Evolutionary conservation across 78 protist species (phyloP), one percentile per base, ranked within the genome.

Genomic region (Pigoraptor vietnamica): DNA sequence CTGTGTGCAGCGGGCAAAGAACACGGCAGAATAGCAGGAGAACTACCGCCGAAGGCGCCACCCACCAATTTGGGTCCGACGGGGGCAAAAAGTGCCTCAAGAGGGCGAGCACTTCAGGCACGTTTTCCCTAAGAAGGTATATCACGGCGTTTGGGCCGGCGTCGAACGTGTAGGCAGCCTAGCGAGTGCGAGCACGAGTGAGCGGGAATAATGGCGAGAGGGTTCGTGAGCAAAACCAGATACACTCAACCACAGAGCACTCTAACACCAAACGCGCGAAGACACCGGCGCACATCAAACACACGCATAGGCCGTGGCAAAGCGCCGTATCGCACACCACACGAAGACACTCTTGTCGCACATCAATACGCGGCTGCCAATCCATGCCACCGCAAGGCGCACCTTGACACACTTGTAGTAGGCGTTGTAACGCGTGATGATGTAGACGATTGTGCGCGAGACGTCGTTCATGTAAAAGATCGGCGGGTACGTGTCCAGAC

Each of bases 111-210:
- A 93, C 89, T 32, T 81, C 93, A 25, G 88, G 40, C 55, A 95
- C 86, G 32, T 87, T n/a, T 33, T 94, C 91, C 24, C 33, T 48
- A 1, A 86, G 93, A 36, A 81, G 29, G 89, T 95, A 97, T 87
- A 98, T 23, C 81, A 98, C 97, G 0, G 98, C 97, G 94, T 99
- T 99, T 29, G 99, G 98, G 0, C 99, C 99, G 1, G 99, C 99
- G 91, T 99, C 99, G 89, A 96, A 99, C 0, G 99, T 98, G 96
- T 99, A 99, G 36, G 97, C 99, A 6, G 95, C 98, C 90, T 90
- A 39, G 84, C 24, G 84, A 81, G 24, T 81, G 10, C 2, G 84
- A 81, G n/a, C 2, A 81, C 10, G 21, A 81, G 35, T 24, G 21
- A 81, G 25, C 84, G 14, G 56, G 14, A 40, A 14, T 2, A 40